Conservation (phyloP, 1,139 yeast genomes). For the Taphrina communis region DNA sequence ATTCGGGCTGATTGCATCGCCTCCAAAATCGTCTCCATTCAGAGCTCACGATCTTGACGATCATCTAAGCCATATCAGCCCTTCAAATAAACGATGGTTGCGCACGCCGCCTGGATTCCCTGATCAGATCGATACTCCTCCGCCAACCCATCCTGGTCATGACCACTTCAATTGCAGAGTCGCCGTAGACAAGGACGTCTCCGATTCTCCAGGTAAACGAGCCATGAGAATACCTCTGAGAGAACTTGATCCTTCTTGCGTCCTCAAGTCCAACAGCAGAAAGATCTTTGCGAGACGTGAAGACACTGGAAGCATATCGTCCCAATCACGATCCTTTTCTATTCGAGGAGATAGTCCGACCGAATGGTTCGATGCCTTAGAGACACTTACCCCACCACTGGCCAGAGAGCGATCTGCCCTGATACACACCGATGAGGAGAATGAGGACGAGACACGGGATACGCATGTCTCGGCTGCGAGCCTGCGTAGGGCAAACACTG, state of each 20-base stretch:
- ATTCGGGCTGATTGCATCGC: background rate
- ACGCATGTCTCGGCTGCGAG: background rate
- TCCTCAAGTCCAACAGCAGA: background rate
- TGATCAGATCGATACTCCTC: background rate
- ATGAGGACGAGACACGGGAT: background rate
- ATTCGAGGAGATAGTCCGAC: slow-evolving; percentile 7
- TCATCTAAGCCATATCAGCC: background rate
- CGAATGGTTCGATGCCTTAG: slow-evolving; percentile 12
- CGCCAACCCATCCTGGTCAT: slow-evolving; percentile 4
- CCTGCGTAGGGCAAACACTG: background rate
- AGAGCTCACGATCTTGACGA: background rate
- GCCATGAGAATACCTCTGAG: slow-evolving; percentile 1
- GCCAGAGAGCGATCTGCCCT: background rate
- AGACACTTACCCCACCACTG: background rate
- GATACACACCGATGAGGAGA: background rate
- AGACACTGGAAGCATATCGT: background rate
- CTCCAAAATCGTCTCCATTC: background rate
- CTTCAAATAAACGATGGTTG: background rate
- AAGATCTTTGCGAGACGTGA: background rate
- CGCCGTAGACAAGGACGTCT: background rate
- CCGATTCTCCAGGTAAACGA: background rate
- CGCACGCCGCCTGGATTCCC: slow-evolving; percentile 1
- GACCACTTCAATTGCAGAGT: background rate
- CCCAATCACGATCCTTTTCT: background rate
- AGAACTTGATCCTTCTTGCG: background rate